Base-by-base conservation (phyloP, 2,329 filamentous ascomycete species). In the Setomelanomma holmii region DNA sequence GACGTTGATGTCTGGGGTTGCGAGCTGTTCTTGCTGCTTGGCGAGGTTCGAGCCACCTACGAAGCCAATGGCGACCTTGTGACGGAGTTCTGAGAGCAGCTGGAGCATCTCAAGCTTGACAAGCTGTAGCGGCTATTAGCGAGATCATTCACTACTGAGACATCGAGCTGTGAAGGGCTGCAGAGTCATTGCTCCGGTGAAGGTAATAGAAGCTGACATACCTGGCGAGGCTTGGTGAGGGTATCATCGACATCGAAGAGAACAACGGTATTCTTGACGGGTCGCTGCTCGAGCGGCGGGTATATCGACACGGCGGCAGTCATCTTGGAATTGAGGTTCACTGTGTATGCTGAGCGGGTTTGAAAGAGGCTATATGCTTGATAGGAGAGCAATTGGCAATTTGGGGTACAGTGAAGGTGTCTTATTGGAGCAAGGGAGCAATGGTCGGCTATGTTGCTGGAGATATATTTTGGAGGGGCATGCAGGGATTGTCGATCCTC, bases 181-280 rank as follows among this genome's bases (percentile, higher is more conserved):
- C 4, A 11, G 6, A 41, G 16, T 23, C 8, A 10, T 23, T 24
- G 27, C 27, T 30, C 27, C 14, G 5, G 5, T 30, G 10, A 8
- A 23, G 10, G 4, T 14, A 8, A 22, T 14, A 23, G 14, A 4
- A 14, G 8, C 7, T 24, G n/a, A 54, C 62, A 36, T 64, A 96
- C 90, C 67, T 84, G 82, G 62, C 95, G 87, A 40, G 95, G 88
- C 36, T 87, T 89, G 14, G 92, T 95, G 64, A 99, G 85, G 23
- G 95, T 97, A 71, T 86, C 90, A 75, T 99, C 95, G 55, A 99
- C 95, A 78, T 99, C 95, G 78, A 99, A 99, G 60, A 99, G 88
- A 71, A 86, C 88, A 77, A 99, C 90, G 61, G 93, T 98, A 83
- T 95, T 91, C 80, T 93, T 91, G 76, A 97, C 80, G 38, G 91